Base-by-base conservation (phyloP, 805 yeast genomes). In the Lipomyces orientalis region DNA sequence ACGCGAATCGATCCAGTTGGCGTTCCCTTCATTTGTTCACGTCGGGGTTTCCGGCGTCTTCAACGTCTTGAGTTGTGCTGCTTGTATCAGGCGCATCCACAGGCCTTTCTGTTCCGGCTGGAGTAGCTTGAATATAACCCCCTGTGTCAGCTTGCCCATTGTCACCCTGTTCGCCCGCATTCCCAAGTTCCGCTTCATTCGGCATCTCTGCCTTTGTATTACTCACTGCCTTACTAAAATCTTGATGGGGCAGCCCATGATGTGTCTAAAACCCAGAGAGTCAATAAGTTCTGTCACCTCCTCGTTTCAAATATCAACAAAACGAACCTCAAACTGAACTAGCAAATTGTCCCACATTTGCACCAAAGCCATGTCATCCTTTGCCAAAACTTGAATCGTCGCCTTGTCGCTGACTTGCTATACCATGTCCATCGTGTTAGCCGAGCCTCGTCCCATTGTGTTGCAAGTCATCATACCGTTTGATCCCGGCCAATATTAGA, bases 261-360 rank as follows among this genome's bases (percentile, higher is more conserved):
- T 25, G 55, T 7, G 55, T 52, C 55, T 52, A 22, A 16, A 9
- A 6, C 49, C 33, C 16, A 7, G 8, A 22, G 22, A 25, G n/a
- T 52, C 55, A 52, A 9, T 52, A 52, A 10, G 9, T 25, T 25
- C 55, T 16, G 12, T 31, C 31, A 12, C 7, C 10, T 3, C 12
- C 34, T 16, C 49, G 49, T 8, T 25, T 31, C n/a, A 52, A 14
- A 52, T 49, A 5, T 25, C n/a, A 52, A 14, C 3, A 25, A n/a
- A 52, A 37, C 66, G 31, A 35, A 58, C 67, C 60, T 64, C 60
- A 35, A 59, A 64, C 33, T 64, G 63, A 39, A 54, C 2, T 25
- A 64, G 25, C 29, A 64, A 33, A 31, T 37, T 52, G 9, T 51
- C 63, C 66, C 66, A 64, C 58, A 60, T 54, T 33, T 51, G 19